Conservation (phyloP, 2,329 filamentous ascomycete genomes). For the Mycosphaerella sp. region DNA sequence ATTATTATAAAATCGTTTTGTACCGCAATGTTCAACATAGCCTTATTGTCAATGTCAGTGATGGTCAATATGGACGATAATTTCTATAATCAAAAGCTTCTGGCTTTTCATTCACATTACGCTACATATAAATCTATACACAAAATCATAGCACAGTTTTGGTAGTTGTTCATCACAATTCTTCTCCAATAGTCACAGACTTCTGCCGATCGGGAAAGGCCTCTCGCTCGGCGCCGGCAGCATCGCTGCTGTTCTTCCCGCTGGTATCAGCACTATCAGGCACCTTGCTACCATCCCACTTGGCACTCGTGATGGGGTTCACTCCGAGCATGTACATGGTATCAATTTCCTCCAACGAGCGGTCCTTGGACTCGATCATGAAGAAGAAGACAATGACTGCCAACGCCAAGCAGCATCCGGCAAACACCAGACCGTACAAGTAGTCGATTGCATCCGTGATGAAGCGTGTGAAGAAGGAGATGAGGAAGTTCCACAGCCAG, state of each 20-base stretch:
- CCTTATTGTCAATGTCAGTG: too few relatives aligned
- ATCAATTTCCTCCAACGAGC: constrained; percentile 37
- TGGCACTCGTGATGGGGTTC: constrained; percentile 29
- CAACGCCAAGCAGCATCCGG: constrained; percentile 32
- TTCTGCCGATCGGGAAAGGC: constrained; percentile 13
- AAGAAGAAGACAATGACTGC: constrained; percentile 37
- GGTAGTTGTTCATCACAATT: background rate
- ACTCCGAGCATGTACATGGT: constrained; percentile 37
- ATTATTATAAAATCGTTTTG: background rate
- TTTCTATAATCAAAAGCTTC: background rate
- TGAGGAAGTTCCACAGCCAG: constrained; percentile 32
- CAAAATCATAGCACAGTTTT: background rate
- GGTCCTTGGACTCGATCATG: constrained; percentile 35
- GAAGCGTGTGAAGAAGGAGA: constrained; percentile 37
- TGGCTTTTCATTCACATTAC: background rate
- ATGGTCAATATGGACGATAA: background rate
- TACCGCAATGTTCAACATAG: background rate
- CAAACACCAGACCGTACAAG: constrained; percentile 38
- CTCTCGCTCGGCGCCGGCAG: constrained; percentile 12
- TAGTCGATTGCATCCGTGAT: constrained; percentile 37
- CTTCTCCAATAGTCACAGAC: constrained; percentile 20
- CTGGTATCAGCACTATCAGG: constrained; percentile 23
- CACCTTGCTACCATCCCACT: constrained; percentile 30
- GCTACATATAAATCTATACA: background rate
- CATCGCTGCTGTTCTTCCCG: constrained; percentile 20